Conservation (phyloP, 129 eudicot genomes). For the carrot (Daucus carota) region DH1_v3.0 NC_030385.2:34036501-34037000, state of each 20-base stretch:
- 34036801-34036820: background rate
- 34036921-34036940: background rate
- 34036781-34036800: background rate
- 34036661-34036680: background rate
- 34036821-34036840: background rate
- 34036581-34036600: slow-evolving; percentile 57
- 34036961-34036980: slow-evolving; percentile 12
- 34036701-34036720: background rate
- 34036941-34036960: background rate
- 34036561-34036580: slow-evolving; percentile 97
- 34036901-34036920: background rate
- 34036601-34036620: background rate
- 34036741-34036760: background rate
- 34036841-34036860: background rate
- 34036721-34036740: background rate
- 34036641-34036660: background rate
- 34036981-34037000: slow-evolving; percentile 98
- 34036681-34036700: background rate
- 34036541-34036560: slow-evolving; percentile 65
- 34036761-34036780: background rate
- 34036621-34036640: background rate
- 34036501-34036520: background rate
- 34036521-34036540: background rate
- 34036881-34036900: background rate
- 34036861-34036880: background rate